Base-by-base conservation (phyloP, 345 rosid genomes). In the Boechera retrofracta region DNA sequence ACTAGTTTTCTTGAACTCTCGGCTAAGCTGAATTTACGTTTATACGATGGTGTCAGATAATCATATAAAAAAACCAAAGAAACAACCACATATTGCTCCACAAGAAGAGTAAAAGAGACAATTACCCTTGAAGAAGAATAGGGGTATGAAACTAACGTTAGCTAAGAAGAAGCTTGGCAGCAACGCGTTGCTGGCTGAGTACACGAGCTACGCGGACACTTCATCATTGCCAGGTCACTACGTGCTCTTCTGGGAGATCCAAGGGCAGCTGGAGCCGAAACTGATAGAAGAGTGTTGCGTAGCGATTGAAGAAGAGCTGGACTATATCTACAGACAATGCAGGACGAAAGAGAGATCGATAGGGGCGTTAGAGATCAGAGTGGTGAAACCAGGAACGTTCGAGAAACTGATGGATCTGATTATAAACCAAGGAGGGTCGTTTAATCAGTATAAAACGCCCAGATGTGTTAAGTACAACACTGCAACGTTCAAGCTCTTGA, bases 401-500 rank as follows among this genome's bases (percentile, higher is more conserved):
- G 97, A 93, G 75, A 89, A 85, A 2, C 82, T 93, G 28, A 93
- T 93, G 97, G 98, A 93, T 79, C 78, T 84, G 16, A 87, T 92
- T 28, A 84, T 91, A 11, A 88, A 87, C 13, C 88, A 86, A 60
- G 98, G 98, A 2, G 93, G 97, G 11, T 93, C 98, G 2, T 86
- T 93, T 41, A 93, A 93, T 78, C 98, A 91, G 73, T 93, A 93
- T 79, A 93, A 93, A 83, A 93, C 96, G 2, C 92, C 98, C 1
- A 88, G 98, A 70, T 91, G 96, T 84, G 89, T 93, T 45, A 85
- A 84, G 66, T 75, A 10, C n/a, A 80, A 78, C 66, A 85, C 79
- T 61, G 85, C 84, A 3, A 51, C 83, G 26, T 58, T 81, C 45
- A 82, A 88, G 61, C 83, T 93, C 80, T 65, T 94, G 85, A 85